Evolutionary conservation across 2,329 filamentous ascomycete species (phyloP).

Genomic region (Xylariales sp.): DNA sequence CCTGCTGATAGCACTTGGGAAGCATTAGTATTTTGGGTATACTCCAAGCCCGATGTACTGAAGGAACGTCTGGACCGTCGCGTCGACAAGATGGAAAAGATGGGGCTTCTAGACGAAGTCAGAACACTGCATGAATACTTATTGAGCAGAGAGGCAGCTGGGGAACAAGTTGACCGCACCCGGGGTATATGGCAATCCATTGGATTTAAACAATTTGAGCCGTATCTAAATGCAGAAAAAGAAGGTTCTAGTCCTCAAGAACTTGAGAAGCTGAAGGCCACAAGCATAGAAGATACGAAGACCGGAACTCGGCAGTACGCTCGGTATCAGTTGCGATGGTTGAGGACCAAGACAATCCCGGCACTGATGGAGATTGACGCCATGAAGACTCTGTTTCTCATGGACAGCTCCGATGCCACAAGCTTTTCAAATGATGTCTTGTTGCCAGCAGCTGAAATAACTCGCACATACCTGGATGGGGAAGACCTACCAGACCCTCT

Average conservation of each 20-base stretch:
- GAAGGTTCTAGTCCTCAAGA: slow-evolving; percentile 26
- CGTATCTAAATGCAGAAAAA: slow-evolving; percentile 55
- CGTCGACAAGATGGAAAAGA: slow-evolving; percentile 77
- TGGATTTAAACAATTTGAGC: slow-evolving; percentile 86
- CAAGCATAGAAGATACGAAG: slow-evolving; percentile 72
- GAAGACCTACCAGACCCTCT: slow-evolving; percentile 47
- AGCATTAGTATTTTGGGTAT: slow-evolving; percentile 80
- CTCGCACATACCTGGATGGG: slow-evolving; percentile 57
- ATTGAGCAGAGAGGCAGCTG: slow-evolving; percentile 30
- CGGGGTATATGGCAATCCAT: slow-evolving; percentile 96
- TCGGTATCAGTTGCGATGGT: slow-evolving; percentile 80
- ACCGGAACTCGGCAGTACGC: slow-evolving; percentile 84
- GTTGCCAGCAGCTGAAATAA: slow-evolving; percentile 58
- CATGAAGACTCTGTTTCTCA: slow-evolving; percentile 62
- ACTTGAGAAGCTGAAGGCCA: slow-evolving; percentile 49
- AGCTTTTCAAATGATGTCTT: slow-evolving; percentile 62
- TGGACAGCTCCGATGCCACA: slow-evolving; percentile 71
- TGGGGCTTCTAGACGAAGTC: slow-evolving; percentile 46
- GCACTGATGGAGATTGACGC: slow-evolving; percentile 54
- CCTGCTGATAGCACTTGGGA: slow-evolving; percentile 35
- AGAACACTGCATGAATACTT: slow-evolving; percentile 38
- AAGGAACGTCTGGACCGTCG: slow-evolving; percentile 68
- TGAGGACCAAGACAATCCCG: slow-evolving; percentile 74
- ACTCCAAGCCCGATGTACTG: slow-evolving; percentile 66
- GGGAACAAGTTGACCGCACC: slow-evolving; percentile 61